Base-by-base conservation (phyloP, 345 rosid species). In the Boechera retrofracta region DNA sequence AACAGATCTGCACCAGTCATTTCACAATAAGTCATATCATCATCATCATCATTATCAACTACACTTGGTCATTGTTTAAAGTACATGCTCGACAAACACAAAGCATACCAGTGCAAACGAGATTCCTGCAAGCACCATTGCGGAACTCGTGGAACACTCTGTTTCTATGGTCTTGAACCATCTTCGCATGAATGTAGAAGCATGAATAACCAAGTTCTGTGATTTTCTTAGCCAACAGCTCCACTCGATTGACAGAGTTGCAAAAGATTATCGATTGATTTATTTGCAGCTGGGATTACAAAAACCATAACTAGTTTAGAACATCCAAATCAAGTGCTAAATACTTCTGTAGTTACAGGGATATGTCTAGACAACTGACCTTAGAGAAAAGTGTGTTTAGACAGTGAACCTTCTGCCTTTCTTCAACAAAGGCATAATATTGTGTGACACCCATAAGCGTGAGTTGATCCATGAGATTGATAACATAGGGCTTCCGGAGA, bases 121-220 rank as follows among this genome's bases (percentile, higher is more conserved):
- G 98, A 82, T 96, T 96, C 85, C 99, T 88, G 85, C 99, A 96
- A 82, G 99, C 99, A 69, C 99, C 99, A 81, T 96, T 96, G 77
- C 99, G 99, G 85, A 96, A 96, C 71, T 96, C 98, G 61, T 96
- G 99, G 84, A 96, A 96, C 26, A 96, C 99, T 87, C 99, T 87
- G 78, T 96, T 96, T 75, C 99, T 97, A 82, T 96, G 99, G 78
- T 93, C 98, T 85, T 96, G 99, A 83, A 96, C 86, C 99, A 93
- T 96, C 87, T 93, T 96, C 0, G 99, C 98, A 72, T 93, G 99
- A 55, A 96, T 96, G 76, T 96, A 96, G 77, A 96, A 96, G 76
- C 99, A 96, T 52, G 99, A 96, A 84, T 96, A 96, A 42, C 99
- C 99, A 80, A 93, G 99, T 73, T 96, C 99, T 47, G 99, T 96